These are phyloP conservation scores for Inga leiocalycina DNA, from an alignment of 306 rosid genomes.

Conservation along the genomic window DNA sequence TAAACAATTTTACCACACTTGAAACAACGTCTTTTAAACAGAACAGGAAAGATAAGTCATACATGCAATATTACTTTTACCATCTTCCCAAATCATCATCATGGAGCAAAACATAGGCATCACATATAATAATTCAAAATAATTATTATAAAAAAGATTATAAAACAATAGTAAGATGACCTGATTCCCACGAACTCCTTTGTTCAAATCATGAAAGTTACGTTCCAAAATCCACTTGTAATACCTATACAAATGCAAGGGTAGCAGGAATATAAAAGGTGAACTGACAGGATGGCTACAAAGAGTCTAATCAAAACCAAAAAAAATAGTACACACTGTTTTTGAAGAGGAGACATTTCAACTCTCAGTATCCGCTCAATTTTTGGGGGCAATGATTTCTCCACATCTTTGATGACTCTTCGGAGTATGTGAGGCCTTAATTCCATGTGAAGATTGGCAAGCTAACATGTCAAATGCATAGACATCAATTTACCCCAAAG, in stretches of 20 bases:
- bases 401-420: slow-evolving; percentile 98
- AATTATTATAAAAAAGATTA: neutral
- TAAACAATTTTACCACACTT: neutral
- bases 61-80: slow-evolving; percentile 3
- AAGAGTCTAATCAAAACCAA: slow-evolving; percentile 9
- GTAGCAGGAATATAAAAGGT: slow-evolving; percentile 25
- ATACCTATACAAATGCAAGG: slow-evolving; percentile 62
- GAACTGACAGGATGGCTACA: slow-evolving; percentile 17
- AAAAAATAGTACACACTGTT: slow-evolving; percentile 65
- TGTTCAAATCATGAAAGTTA: slow-evolving; percentile 94
- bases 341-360: slow-evolving; percentile 99
- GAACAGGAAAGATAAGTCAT: neutral
- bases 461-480: slow-evolving; percentile 50
- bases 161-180: slow-evolving; percentile 44
- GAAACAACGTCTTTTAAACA: neutral
- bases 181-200: slow-evolving; percentile 99
- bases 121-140: neutral
- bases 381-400: slow-evolving; percentile 98
- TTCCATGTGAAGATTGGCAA: slow-evolving; percentile 98
- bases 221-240: slow-evolving; percentile 99
- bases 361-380: slow-evolving; percentile 97
- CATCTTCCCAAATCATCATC: slow-evolving; percentile 9
- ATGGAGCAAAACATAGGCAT: neutral
- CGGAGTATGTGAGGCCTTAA: slow-evolving; percentile 98
- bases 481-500: slow-evolving; percentile 23